Conservation (phyloP, 2,329 filamentous ascomycete species). For the Stromatinia cepivora region DNA sequence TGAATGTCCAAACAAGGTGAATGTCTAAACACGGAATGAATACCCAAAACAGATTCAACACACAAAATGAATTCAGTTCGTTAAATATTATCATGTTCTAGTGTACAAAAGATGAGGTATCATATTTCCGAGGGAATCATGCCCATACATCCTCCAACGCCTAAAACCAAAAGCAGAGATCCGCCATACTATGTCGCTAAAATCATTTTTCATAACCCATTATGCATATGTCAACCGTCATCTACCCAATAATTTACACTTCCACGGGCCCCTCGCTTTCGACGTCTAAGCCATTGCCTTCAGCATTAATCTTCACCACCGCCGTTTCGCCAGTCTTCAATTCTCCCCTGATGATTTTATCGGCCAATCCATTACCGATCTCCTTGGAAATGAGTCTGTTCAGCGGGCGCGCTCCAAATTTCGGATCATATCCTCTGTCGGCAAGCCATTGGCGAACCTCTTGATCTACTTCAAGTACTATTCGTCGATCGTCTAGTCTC, state of each 20-base stretch:
- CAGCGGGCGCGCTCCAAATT: constrained; percentile 85
- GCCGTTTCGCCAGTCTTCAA: constrained; percentile 75
- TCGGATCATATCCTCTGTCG: constrained; percentile 85
- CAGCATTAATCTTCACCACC: constrained; percentile 65
- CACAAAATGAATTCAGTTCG: neutral
- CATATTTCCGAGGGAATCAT: neutral
- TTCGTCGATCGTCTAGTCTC: constrained; percentile 81
- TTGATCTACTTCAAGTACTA: constrained; percentile 69
- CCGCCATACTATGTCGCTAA: constrained; percentile 13
- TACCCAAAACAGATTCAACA: neutral
- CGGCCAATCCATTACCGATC: constrained; percentile 84
- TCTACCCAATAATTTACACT: neutral
- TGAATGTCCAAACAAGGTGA: too few relatives aligned
- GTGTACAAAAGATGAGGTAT: neutral
- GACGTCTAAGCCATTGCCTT: constrained; percentile 59
- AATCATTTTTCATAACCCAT: constrained; percentile 7
- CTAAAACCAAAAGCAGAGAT: constrained; percentile 15
- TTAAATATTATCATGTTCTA: neutral
- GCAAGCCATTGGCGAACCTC: constrained; percentile 84
- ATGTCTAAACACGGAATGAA: too few relatives aligned
- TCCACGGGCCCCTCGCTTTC: constrained; percentile 22
- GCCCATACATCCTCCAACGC: neutral
- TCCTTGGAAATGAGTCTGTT: constrained; percentile 89
- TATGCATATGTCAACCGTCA: neutral
- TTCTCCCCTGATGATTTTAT: constrained; percentile 86